phyloP scores from a whole-genome alignment of 305 asterid species.

The Rubia occidens region DNA sequence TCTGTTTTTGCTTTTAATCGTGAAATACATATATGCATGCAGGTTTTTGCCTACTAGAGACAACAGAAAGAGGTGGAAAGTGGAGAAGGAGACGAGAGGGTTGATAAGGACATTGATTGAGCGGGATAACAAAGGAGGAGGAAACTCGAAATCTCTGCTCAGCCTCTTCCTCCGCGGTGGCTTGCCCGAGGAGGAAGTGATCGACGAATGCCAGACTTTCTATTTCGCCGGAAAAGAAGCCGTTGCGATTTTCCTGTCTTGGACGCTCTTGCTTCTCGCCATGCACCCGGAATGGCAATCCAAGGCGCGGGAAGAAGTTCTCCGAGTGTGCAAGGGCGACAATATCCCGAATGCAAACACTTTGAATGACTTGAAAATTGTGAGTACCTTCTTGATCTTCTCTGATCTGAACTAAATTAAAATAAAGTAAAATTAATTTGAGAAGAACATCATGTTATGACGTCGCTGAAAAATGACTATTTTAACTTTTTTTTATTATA shows the following conservation, averaged over 20 bases:
- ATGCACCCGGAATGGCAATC: conserved; percentile 68
- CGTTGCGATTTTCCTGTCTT: conserved; percentile 40
- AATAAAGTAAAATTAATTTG: too few species aligned
- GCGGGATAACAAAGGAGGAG: conserved; percentile 17
- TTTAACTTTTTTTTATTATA: too few species aligned
- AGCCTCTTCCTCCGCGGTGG: conserved; percentile 29
- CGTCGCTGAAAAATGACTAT: too few species aligned
- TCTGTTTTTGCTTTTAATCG: too few species aligned
- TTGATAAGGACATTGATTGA: conserved; percentile 29
- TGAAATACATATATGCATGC: too few species aligned
- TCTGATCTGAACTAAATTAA: too few species aligned
- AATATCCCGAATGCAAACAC: conserved; percentile 38
- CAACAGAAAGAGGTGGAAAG: conserved; percentile 34
- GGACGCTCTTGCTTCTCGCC: conserved; percentile 67
- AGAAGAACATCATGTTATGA: too few species aligned
- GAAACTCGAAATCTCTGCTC: conserved; percentile 27
- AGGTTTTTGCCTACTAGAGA: conserved; percentile 34
- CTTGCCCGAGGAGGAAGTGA: conserved; percentile 31
- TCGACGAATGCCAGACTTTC: conserved; percentile 45
- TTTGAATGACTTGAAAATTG: conserved; percentile 31
- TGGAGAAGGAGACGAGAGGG: conserved; percentile 35
- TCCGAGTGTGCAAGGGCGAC: conserved; percentile 29
- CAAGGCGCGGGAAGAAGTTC: conserved; percentile 56
- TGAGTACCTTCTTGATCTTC: conserved; percentile 10
- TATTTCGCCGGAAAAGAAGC: conserved; percentile 53